Conservation (phyloP, 352 stramenopile species). For the Globisporangium acanthophoron region DNA sequence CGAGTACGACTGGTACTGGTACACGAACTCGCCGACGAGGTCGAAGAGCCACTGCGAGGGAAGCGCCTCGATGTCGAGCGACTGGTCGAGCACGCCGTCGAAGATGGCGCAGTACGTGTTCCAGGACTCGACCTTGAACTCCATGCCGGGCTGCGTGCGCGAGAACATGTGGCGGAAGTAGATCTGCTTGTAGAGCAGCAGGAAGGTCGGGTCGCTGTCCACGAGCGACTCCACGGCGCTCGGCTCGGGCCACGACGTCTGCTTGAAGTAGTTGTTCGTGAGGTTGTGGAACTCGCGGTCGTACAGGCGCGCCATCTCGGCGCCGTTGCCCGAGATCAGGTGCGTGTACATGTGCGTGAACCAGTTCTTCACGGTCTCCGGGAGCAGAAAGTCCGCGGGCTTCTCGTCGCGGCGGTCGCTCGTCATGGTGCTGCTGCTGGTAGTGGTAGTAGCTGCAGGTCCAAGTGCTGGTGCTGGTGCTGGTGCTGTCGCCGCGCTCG, state of each 20-base stretch:
- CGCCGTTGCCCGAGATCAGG: constrained; percentile 74
- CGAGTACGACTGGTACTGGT: constrained; percentile 99
- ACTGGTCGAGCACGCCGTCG: constrained; percentile 87
- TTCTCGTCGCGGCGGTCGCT: constrained; percentile 75
- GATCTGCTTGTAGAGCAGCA: constrained; percentile 95
- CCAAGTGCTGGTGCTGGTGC: constrained; percentile 1
- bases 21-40: constrained; percentile 98
- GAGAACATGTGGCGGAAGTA: constrained; percentile 96
- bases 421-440: constrained; percentile 16
- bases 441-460: neutral
- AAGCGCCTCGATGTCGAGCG: constrained; percentile 78
- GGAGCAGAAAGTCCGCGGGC: constrained; percentile 82
- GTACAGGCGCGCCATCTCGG: constrained; percentile 83
- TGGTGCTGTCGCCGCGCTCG: constrained; percentile 1
- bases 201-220: constrained; percentile 88
- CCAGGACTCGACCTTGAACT: constrained; percentile 90
- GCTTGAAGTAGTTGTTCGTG: constrained; percentile 94
- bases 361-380: constrained; percentile 86
- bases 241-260: constrained; percentile 91
- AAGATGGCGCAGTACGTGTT: constrained; percentile 95
- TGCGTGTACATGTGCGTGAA: constrained; percentile 87
- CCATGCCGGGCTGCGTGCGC: constrained; percentile 76
- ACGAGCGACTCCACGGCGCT: constrained; percentile 81
- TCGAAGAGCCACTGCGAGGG: constrained; percentile 97
- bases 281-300: constrained; percentile 86